phyloP scores from a whole-genome alignment of 1,139 yeast species.

The Hansenula lynferdii region DNA sequence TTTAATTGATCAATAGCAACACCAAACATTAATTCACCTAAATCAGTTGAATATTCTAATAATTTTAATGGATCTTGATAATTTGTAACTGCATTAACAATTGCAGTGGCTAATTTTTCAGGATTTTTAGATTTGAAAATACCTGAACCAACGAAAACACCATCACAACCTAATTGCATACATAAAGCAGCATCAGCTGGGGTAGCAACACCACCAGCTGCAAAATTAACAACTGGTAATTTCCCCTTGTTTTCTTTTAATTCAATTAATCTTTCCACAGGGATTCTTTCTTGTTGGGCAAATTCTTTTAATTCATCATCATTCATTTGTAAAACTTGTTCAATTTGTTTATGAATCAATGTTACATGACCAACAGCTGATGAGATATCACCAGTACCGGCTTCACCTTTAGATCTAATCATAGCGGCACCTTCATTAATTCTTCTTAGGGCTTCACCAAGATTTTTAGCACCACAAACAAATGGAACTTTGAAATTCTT shows the following conservation, averaged over 20 bases:
- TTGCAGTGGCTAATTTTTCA: constrained; percentile 69
- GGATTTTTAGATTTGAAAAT: constrained; percentile 77
- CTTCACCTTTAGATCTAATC: constrained; percentile 87
- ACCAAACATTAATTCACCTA: constrained; percentile 38
- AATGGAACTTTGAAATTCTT: constrained; percentile 65
- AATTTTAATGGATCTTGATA: constrained; percentile 60
- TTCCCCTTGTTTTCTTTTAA: constrained; percentile 52
- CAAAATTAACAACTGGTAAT: constrained; percentile 82
- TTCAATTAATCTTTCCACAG: constrained; percentile 46
- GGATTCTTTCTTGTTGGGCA: constrained; percentile 61
- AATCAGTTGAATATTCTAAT: constrained; percentile 67
- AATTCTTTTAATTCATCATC: constrained; percentile 42
- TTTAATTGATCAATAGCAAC: constrained; percentile 3
- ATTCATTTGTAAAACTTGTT: constrained; percentile 37
- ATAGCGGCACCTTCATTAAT: constrained; percentile 83
- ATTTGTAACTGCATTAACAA: constrained; percentile 79
- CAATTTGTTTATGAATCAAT: constrained; percentile 53
- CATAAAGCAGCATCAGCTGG: constrained; percentile 88
- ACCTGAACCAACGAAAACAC: constrained; percentile 89
- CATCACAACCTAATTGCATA: constrained; percentile 91
- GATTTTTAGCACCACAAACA: constrained; percentile 82
- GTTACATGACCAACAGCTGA: constrained; percentile 81
- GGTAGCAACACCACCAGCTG: constrained; percentile 90
- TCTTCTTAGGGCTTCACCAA: constrained; percentile 83
- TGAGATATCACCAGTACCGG: constrained; percentile 85